These are phyloP conservation scores for Phytopythium ostracodes DNA, from an alignment of 352 stramenopile genomes.

Conservation along the genomic window DNA sequence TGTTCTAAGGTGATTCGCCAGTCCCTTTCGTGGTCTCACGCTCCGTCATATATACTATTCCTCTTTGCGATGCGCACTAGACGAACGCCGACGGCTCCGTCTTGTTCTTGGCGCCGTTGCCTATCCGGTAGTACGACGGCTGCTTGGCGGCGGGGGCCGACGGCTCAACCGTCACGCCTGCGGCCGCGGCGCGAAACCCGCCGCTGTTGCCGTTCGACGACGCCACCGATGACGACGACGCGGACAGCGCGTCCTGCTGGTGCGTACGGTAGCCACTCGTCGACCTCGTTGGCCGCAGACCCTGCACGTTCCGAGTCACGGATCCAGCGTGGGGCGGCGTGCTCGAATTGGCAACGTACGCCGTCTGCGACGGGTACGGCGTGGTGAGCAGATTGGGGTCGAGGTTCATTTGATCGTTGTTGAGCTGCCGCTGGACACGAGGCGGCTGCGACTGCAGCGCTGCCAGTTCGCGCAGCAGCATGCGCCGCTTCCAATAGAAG, in stretches of 20 bases:
- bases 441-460: conserved; percentile 29
- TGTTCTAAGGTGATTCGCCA: no score
- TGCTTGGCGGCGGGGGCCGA: not conserved
- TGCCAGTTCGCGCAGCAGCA: conserved; percentile 40
- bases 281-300: not conserved
- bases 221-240: conserved; percentile 2
- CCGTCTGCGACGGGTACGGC: conserved; percentile 19
- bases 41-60: no score
- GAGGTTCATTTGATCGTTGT: conserved; percentile 22
- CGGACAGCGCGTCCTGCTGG: conserved; percentile 2
- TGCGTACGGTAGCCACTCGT: not conserved
- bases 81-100: conserved; percentile 8
- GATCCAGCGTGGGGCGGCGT: conserved; percentile 11
- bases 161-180: conserved; percentile 5
- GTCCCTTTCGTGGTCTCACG: no score
- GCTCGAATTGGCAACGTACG: conserved; percentile 21
- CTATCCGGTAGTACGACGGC: conserved; percentile 6
- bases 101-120: conserved; percentile 6
- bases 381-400: conserved; percentile 42
- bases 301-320: conserved; percentile 5
- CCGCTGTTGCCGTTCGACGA: not conserved
- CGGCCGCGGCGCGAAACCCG: not conserved
- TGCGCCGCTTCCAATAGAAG: conserved; percentile 46
- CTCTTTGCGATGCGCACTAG: not conserved
- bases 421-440: conserved; percentile 31